Conservation (phyloP, 139 green algal genomes). For the Chlorella vulgaris region DNA sequence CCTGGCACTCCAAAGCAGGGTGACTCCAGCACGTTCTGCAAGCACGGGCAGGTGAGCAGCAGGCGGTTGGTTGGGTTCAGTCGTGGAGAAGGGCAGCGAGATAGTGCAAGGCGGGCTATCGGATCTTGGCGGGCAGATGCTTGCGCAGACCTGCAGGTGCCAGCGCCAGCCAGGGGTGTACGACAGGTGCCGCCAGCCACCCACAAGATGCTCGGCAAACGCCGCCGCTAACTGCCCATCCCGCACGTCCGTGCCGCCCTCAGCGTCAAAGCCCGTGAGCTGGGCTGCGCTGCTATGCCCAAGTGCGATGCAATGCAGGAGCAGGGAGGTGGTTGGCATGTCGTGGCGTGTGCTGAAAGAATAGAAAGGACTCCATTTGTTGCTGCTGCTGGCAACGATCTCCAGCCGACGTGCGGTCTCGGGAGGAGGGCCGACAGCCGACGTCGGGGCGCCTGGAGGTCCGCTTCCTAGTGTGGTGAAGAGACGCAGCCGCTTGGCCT, state of each 20-base stretch:
- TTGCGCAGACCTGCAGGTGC: slow-evolving; percentile 11
- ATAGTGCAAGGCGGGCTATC: not conserved
- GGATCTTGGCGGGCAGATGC: not conserved
- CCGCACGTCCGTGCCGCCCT: not conserved
- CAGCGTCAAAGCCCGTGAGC: not conserved
- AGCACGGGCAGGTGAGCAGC: too few species aligned
- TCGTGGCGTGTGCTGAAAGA: not conserved
- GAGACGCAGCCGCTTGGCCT: not conserved
- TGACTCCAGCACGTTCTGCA: slow-evolving; percentile 18
- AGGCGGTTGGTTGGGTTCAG: not conserved
- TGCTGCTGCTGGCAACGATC: not conserved
- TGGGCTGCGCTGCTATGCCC: not conserved
- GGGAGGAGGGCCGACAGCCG: too few species aligned
- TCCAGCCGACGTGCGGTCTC: too few species aligned
- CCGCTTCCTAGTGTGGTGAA: slow-evolving; percentile 3
- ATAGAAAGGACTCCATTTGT: not conserved
- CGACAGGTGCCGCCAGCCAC: slow-evolving; percentile 4
- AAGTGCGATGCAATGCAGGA: slow-evolving; percentile 4
- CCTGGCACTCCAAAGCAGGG: slow-evolving; percentile 31
- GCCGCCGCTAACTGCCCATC: slow-evolving; percentile 5
- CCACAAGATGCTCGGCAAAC: not conserved
- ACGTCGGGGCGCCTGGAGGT: too few species aligned
- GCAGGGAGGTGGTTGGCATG: slow-evolving; percentile 4
- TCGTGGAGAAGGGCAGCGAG: not conserved
- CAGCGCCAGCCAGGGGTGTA: slow-evolving; percentile 25